Percentiles rank a stretch among this genome's conserved stretches.
Evolutionary conservation across 73 alveolate genomes (phyloP).

Genomic region (Paramecium sexaurelia): DNA sequence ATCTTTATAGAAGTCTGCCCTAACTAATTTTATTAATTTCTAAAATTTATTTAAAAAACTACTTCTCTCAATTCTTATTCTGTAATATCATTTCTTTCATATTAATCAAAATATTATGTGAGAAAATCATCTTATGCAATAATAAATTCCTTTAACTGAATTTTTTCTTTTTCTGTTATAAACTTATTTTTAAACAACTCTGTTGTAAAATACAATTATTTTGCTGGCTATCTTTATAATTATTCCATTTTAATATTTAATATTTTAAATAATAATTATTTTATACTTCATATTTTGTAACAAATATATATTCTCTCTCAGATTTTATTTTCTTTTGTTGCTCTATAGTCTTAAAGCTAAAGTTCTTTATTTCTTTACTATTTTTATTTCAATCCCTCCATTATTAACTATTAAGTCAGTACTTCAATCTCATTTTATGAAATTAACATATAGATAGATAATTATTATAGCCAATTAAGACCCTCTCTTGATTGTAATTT

Average conservation of each 20-base stretch:
- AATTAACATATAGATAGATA: too few species aligned
- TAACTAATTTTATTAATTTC: conserved; percentile 11
- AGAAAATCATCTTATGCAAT: background rate
- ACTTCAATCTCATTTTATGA: too few species aligned
- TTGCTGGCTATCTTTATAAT: conserved; percentile 29
- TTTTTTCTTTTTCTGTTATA: conserved; percentile 19
- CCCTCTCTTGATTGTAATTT: too few species aligned
- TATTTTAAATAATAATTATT: background rate
- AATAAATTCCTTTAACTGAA: conserved; percentile 19
- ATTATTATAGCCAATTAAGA: too few species aligned
- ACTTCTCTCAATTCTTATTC: conserved; percentile 57
- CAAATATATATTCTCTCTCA: too few species aligned
- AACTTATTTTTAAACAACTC: conserved; percentile 8
- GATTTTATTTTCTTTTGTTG: too few species aligned
- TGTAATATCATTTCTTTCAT: conserved; percentile 41
- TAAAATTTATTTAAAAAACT: background rate
- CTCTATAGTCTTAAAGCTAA: too few species aligned
- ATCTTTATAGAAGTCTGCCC: background rate
- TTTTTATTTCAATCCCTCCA: too few species aligned
- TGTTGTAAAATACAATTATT: conserved; percentile 20
- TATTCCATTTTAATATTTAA: background rate
- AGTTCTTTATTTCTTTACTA: too few species aligned
- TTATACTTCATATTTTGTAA: background rate
- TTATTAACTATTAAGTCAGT: too few species aligned
- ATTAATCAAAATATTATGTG: background rate